Evolutionary conservation across 495 filamentous ascomycete species (phyloP).

Genomic region (Aspergillus wentii): DNA sequence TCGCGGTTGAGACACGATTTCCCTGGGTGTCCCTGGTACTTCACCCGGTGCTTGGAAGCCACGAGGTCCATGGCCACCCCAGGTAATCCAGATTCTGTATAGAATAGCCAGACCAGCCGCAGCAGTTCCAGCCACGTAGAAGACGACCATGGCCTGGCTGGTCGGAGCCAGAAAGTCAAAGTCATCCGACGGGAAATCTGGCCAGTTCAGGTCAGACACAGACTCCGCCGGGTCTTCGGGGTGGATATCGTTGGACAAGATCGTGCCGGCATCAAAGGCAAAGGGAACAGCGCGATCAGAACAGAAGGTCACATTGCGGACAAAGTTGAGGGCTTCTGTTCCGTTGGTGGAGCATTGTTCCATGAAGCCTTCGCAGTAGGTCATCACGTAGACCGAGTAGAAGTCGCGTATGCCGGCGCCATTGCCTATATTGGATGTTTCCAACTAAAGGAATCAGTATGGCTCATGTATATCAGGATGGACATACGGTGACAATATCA

Average conservation of each 20-base stretch:
- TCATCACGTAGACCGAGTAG: constrained; percentile 68
- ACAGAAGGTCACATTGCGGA: constrained; percentile 61
- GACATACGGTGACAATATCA: constrained; percentile 60
- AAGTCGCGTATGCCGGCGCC: constrained; percentile 61
- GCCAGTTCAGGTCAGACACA: constrained; percentile 55
- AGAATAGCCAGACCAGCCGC: constrained; percentile 49
- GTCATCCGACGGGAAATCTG: constrained; percentile 53
- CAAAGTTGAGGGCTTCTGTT: too few relatives aligned
- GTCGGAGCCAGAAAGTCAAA: constrained; percentile 46
- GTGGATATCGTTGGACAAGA: too few relatives aligned
- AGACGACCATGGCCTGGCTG: constrained; percentile 52
- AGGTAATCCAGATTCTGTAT: constrained; percentile 7
- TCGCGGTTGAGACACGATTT: too few relatives aligned
- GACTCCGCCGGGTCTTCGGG: constrained; percentile 47
- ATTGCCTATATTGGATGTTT: constrained; percentile 39
- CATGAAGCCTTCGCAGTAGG: constrained; percentile 63
- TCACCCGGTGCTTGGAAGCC: too few relatives aligned
- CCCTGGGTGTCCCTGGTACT: too few relatives aligned
- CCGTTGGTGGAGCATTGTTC: constrained; percentile 15
- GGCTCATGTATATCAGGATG: constrained; percentile 12
- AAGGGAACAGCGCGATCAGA: constrained; percentile 50
- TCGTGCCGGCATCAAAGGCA: constrained; percentile 58
- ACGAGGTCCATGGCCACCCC: too few relatives aligned
- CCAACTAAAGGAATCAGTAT: constrained; percentile 27
- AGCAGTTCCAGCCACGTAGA: constrained; percentile 59